Evolutionary conservation across 768 basidiomycete species (phyloP).

Genomic region (Jaapia argillacea): DNA sequence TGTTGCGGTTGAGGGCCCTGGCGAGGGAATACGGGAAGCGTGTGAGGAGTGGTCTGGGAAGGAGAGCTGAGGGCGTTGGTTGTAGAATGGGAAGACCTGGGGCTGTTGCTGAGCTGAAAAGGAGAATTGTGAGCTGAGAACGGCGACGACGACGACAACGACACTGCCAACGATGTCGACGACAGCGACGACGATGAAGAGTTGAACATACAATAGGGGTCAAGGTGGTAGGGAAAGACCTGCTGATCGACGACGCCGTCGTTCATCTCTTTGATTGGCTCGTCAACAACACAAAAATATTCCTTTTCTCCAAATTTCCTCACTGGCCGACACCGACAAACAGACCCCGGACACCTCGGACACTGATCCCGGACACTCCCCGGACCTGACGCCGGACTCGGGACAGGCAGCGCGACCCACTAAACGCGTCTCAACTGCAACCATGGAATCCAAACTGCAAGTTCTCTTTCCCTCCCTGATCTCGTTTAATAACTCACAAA

Average conservation of each 20-base stretch:
- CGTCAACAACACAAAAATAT: too few species aligned
- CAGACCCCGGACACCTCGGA: too few species aligned
- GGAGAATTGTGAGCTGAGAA: slow-evolving; percentile 10
- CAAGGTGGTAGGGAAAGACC: slow-evolving; percentile 42
- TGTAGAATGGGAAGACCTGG: slow-evolving; percentile 13
- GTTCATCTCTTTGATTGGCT: slow-evolving; percentile 17
- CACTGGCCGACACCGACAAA: too few species aligned
- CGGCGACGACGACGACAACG: slow-evolving; percentile 19
- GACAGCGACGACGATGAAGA: slow-evolving; percentile 22
- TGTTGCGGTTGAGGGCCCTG: slow-evolving; percentile 10
- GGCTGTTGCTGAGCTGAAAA: slow-evolving; percentile 7
- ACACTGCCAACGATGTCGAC: slow-evolving; percentile 3
- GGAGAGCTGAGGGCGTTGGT: slow-evolving; percentile 15
- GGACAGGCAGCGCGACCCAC: too few species aligned
- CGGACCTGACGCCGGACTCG: too few species aligned
- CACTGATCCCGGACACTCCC: too few species aligned
- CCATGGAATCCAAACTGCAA: slow-evolving; percentile 32
- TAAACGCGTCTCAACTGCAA: too few species aligned
- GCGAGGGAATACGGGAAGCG: slow-evolving; percentile 16
- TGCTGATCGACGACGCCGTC: slow-evolving; percentile 55
- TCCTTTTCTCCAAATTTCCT: too few species aligned
- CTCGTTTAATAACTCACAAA: slow-evolving; percentile 2
- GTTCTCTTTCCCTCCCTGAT: slow-evolving; percentile 7
- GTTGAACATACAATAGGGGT: slow-evolving; percentile 23
- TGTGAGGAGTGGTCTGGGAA: slow-evolving; percentile 22